Conservation (phyloP, 1,284 basidiomycete species). For the Boletus mariae region DNA sequence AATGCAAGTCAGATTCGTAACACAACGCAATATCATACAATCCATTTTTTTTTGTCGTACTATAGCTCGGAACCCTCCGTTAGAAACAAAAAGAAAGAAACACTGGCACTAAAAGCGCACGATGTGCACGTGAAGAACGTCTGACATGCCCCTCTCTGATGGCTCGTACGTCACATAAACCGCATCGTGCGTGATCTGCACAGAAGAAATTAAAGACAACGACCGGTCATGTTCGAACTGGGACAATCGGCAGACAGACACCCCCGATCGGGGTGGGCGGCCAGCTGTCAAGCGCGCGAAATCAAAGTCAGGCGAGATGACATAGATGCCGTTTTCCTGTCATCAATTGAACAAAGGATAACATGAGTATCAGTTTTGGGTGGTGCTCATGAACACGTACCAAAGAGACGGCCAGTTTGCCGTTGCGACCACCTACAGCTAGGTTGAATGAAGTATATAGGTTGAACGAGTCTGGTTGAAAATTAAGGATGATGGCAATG, state of each 20-base stretch:
- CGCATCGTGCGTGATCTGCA: slow-evolving; percentile 55
- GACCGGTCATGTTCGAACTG: slow-evolving; percentile 36
- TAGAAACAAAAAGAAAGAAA: background rate
- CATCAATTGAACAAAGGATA: background rate
- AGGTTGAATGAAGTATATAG: slow-evolving; percentile 43
- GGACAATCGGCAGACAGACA: slow-evolving; percentile 36
- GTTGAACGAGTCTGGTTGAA: slow-evolving; percentile 26
- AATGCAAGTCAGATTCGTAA: too few relatives aligned
- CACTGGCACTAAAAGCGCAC: slow-evolving; percentile 19
- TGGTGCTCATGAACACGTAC: slow-evolving; percentile 32
- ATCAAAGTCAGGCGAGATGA: slow-evolving; percentile 34
- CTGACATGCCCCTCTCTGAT: slow-evolving; percentile 9
- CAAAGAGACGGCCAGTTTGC: slow-evolving; percentile 47
- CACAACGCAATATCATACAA: background rate
- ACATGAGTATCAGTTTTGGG: background rate
- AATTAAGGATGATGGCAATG: slow-evolving; percentile 42
- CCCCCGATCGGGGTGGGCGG: slow-evolving; percentile 17
- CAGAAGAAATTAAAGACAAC: slow-evolving; percentile 44
- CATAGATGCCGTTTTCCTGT: slow-evolving; percentile 49
- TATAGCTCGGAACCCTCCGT: too few relatives aligned
- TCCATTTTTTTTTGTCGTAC: background rate
- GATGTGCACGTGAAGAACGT: slow-evolving; percentile 18
- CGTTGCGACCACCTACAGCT: slow-evolving; percentile 43
- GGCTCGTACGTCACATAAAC: slow-evolving; percentile 49
- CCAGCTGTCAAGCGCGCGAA: slow-evolving; percentile 18